A percentile compares a stretch with the other conserved stretches of the same genome.
Evolutionary conservation across 2,329 filamentous ascomycete species (phyloP).

Genomic region (Cyphellophora europaea): DNA sequence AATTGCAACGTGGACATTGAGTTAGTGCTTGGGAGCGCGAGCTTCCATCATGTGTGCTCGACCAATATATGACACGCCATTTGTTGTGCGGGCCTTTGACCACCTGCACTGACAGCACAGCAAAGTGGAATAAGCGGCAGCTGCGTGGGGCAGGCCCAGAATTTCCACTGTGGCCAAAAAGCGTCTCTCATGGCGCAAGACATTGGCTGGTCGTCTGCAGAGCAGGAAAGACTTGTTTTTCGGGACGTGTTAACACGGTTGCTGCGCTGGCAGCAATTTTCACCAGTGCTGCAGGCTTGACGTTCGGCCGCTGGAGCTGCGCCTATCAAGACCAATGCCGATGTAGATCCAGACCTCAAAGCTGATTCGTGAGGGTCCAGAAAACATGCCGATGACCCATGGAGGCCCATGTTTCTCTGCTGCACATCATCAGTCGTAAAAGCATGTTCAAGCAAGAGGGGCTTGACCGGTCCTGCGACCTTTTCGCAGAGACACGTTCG

Average conservation of each 20-base stretch:
- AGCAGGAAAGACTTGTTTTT: constrained; percentile 6
- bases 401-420: not conserved
- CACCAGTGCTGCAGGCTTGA: constrained; percentile 17
- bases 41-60: too few species aligned
- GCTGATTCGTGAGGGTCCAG: not conserved
- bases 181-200: constrained; percentile 9
- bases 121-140: constrained; percentile 15
- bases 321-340: constrained; percentile 1
- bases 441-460: not conserved
- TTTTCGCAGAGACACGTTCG: too few species aligned
- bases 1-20: too few species aligned
- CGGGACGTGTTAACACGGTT: constrained; percentile 16
- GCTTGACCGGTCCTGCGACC: constrained; percentile 1
- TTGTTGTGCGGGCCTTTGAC: too few species aligned
- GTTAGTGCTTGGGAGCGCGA: too few species aligned
- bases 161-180: constrained; percentile 20
- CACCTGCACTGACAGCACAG: constrained; percentile 21
- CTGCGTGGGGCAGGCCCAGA: constrained; percentile 16
- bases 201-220: constrained; percentile 6
- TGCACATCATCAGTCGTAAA: not conserved
- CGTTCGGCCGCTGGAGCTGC: constrained; percentile 9
- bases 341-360: constrained; percentile 13
- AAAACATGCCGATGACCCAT: not conserved
- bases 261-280: constrained; percentile 20
- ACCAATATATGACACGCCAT: too few species aligned